A percentile compares a stretch with the other conserved stretches of the same genome.
These are phyloP conservation scores for Magnaporthales sp. DNA, from an alignment of 2,329 filamentous ascomycete genomes.

Conservation along the genomic window DNA sequence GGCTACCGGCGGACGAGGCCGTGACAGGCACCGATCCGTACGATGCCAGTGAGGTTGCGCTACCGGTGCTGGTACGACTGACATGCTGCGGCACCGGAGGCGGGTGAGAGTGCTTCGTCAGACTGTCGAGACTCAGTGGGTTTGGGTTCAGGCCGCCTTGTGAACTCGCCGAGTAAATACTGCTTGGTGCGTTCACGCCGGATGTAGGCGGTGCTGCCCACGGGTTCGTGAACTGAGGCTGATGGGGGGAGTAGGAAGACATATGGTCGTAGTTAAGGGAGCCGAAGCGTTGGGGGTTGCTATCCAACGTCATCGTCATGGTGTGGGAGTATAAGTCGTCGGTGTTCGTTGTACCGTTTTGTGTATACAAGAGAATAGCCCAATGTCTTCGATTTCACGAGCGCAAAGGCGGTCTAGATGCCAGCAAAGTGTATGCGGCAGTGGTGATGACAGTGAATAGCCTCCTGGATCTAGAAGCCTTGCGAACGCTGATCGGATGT, in stretches of 20 bases:
- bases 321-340: slow-evolving; percentile 23
- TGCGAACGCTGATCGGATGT: slow-evolving; percentile 43
- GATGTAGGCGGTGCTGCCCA: slow-evolving; percentile 59
- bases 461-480: not conserved
- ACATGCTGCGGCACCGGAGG: slow-evolving; percentile 10
- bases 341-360: slow-evolving; percentile 11
- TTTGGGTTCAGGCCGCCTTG: slow-evolving; percentile 50
- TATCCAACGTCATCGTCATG: slow-evolving; percentile 96
- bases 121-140: slow-evolving; percentile 46
- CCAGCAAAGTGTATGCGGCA: slow-evolving; percentile 11
- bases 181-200: slow-evolving; percentile 40
- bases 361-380: slow-evolving; percentile 6
- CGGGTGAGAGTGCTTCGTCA: slow-evolving; percentile 49
- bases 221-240: slow-evolving; percentile 80
- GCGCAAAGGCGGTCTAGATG: slow-evolving; percentile 6
- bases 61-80: slow-evolving; percentile 46
- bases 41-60: slow-evolving; percentile 55
- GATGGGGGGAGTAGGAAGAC: slow-evolving; percentile 54
- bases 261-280: slow-evolving; percentile 73
- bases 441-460: slow-evolving; percentile 10
- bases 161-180: slow-evolving; percentile 49
- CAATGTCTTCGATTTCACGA: not conserved
- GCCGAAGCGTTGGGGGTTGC: slow-evolving; percentile 73
- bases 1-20: slow-evolving; percentile 64
- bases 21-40: slow-evolving; percentile 66